Evolutionary conservation across 495 filamentous ascomycete species (phyloP).

Genomic region (Hypoxylon perforatum): DNA sequence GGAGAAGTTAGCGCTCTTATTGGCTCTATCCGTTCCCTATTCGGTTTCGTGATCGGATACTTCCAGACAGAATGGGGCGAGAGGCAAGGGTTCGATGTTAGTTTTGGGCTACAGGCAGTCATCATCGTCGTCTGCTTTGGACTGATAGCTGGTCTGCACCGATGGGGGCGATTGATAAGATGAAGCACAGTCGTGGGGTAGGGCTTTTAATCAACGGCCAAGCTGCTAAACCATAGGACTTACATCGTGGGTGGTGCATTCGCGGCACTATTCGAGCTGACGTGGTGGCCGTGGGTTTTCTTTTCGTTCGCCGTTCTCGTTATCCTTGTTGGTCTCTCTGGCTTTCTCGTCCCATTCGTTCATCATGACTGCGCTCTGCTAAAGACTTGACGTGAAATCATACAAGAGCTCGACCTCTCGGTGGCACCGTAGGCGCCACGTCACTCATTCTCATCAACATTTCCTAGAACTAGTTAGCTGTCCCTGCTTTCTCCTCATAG

Average conservation of each 20-base stretch:
- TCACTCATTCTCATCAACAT: constrained; percentile 69
- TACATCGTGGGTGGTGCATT: constrained; percentile 64
- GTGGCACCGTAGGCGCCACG: constrained; percentile 61
- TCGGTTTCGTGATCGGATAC: constrained; percentile 50
- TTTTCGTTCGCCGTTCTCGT: constrained; percentile 61
- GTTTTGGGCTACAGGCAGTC: constrained; percentile 47
- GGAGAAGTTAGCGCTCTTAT: constrained; percentile 49
- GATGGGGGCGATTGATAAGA: background rate
- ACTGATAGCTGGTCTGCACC: background rate
- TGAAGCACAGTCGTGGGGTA: too few relatives aligned
- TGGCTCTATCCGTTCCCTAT: constrained; percentile 43
- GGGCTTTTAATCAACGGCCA: too few relatives aligned
- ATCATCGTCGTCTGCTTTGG: constrained; percentile 25
- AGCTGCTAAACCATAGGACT: too few relatives aligned
- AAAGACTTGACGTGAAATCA: constrained; percentile 9
- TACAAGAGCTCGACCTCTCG: constrained; percentile 62
- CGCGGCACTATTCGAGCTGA: constrained; percentile 49
- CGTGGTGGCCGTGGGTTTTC: constrained; percentile 74
- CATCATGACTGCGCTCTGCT: constrained; percentile 29
- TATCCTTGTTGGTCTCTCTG: constrained; percentile 52
- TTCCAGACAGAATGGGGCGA: constrained; percentile 50
- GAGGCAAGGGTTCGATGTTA: constrained; percentile 36
- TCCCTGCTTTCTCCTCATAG: constrained; percentile 61
- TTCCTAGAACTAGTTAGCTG: constrained; percentile 69
- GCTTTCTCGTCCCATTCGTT: constrained; percentile 59